These are phyloP conservation scores for Fusarium newnesense DNA, from an alignment of 2,329 filamentous ascomycete genomes.

Conservation along the genomic window DNA sequence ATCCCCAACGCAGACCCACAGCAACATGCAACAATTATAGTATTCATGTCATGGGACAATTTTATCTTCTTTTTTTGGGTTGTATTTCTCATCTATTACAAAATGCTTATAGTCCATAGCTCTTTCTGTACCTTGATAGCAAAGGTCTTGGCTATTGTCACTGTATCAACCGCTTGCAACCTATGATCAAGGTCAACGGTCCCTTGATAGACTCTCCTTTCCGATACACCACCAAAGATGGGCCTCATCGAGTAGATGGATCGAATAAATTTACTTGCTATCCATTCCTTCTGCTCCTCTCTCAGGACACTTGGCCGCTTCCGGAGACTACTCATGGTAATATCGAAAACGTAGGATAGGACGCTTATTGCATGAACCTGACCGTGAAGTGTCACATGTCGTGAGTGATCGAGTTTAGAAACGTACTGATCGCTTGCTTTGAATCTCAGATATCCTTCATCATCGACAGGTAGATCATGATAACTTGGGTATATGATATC, in stretches of 20 bases:
- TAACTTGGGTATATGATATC: slow-evolving; percentile 11
- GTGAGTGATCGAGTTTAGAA: slow-evolving; percentile 15
- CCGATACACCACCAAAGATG: neutral
- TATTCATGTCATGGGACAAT: no score
- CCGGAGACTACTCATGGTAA: neutral
- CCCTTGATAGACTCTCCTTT: neutral
- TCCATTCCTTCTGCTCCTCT: slow-evolving; percentile 10
- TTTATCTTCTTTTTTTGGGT: neutral
- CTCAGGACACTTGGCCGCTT: neutral
- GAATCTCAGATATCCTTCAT: neutral
- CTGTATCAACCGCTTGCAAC: neutral
- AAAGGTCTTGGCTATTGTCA: fast-evolving
- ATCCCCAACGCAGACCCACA: no score
- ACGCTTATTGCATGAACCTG: slow-evolving; percentile 10
- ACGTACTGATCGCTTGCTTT: neutral
- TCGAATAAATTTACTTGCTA: slow-evolving; percentile 9
- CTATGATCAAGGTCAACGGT: neutral
- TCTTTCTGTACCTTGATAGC: neutral
- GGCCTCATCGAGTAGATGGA: neutral
- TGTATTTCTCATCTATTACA: neutral
- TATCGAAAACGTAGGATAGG: neutral
- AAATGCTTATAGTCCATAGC: neutral
- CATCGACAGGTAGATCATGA: neutral
- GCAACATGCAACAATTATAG: no score
- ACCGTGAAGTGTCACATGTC: slow-evolving; percentile 17